These are phyloP conservation scores for Psilocybe subaeruginosa DNA, from an alignment of 768 basidiomycete species.

Conservation along the genomic window DNA sequence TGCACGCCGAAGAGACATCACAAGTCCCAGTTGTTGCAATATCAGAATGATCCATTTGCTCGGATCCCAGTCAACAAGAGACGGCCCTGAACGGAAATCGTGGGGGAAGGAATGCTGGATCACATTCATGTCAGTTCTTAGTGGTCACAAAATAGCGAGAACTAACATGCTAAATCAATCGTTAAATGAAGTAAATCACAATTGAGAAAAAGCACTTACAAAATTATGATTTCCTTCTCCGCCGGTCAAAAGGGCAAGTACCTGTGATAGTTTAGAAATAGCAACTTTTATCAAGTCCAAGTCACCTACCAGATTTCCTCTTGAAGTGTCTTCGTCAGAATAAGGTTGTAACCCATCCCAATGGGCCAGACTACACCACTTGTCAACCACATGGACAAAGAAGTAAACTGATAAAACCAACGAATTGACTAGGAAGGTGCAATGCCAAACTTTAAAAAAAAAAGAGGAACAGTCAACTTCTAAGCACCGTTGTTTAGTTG, in stretches of 20 bases:
- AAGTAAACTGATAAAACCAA: constrained; percentile 30
- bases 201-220: constrained; percentile 38
- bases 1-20: constrained; percentile 51
- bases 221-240: constrained; percentile 85
- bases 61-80: constrained; percentile 71
- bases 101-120: constrained; percentile 74
- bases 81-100: constrained; percentile 74
- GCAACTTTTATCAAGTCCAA: not conserved
- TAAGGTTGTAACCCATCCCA: constrained; percentile 84
- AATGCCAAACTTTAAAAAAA: constrained; percentile 63
- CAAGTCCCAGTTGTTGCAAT: constrained; percentile 52
- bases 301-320: constrained; percentile 63
- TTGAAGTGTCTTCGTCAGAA: constrained; percentile 78
- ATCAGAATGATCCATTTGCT: constrained; percentile 76
- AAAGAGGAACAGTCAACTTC: not conserved
- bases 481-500: not conserved
- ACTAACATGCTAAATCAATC: constrained; percentile 42
- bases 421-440: constrained; percentile 75
- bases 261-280: constrained; percentile 33
- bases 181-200: not conserved
- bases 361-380: constrained; percentile 61
- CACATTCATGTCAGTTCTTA: not conserved
- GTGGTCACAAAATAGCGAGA: not conserved
- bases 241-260: constrained; percentile 69
- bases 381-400: not conserved